phyloP scores from a whole-genome alignment of 768 basidiomycete genomes.

The Tulasnella sp. region DNA sequence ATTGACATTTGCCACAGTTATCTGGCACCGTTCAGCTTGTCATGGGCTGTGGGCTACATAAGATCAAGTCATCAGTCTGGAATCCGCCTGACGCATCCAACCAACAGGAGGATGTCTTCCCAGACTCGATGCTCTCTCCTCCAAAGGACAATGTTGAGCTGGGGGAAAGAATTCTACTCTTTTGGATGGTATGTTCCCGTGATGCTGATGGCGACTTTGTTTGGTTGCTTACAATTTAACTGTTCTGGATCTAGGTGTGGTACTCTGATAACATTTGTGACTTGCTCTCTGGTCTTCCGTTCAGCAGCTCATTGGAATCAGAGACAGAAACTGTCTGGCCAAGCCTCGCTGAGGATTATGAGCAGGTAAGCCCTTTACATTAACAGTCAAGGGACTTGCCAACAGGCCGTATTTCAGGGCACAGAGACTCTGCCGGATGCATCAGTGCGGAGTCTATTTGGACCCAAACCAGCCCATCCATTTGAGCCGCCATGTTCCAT shows the following conservation, averaged over 20 bases:
- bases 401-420: background rate
- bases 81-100: background rate
- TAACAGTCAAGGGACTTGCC: background rate
- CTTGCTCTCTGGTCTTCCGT: slow-evolving; percentile 6
- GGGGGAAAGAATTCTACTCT: slow-evolving; percentile 6
- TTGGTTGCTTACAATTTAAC: background rate
- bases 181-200: slow-evolving; percentile 8
- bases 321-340: slow-evolving; percentile 18
- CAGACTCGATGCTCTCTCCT: background rate
- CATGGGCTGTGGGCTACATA: slow-evolving; percentile 16
- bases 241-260: background rate
- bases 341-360: slow-evolving; percentile 16
- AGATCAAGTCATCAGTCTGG: slow-evolving; percentile 13
- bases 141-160: slow-evolving; percentile 8
- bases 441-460: slow-evolving; percentile 2
- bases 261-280: background rate
- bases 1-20: background rate
- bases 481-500: slow-evolving; percentile 10
- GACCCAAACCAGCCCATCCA: background rate
- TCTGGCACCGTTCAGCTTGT: slow-evolving; percentile 10
- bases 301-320: background rate
- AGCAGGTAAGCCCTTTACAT: slow-evolving; percentile 3
- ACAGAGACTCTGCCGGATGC: background rate
- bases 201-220: background rate
- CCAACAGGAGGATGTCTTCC: background rate